These are phyloP conservation scores for Metschnikowia baotianmanensis DNA, from an alignment of 805 yeast genomes.

Conservation along the genomic window DNA sequence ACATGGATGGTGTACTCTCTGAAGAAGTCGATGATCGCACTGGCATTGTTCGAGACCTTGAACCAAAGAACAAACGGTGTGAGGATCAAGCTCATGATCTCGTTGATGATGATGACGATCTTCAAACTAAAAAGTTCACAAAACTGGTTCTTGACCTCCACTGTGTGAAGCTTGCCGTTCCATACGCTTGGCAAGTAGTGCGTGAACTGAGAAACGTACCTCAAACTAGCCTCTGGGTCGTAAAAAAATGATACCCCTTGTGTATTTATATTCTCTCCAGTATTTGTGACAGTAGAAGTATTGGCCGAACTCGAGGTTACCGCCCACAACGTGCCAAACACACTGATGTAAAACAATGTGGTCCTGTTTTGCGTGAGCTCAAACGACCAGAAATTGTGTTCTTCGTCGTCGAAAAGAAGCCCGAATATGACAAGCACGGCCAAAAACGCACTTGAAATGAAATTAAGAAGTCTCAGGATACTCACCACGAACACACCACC, in stretches of 20 bases:
- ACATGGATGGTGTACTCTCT: conserved; percentile 86
- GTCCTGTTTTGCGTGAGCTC: conserved; percentile 82
- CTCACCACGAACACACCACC: conserved; percentile 53
- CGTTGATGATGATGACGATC: conserved; percentile 67
- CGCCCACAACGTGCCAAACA: conserved; percentile 88
- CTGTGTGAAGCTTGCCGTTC: conserved; percentile 83
- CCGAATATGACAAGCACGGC: conserved; percentile 71
- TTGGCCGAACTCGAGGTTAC: conserved; percentile 64
- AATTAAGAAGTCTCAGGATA: conserved; percentile 41
- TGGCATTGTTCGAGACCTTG: conserved; percentile 69
- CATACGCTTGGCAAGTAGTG: conserved; percentile 87
- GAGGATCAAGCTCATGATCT: conserved; percentile 73
- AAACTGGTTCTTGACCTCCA: conserved; percentile 79
- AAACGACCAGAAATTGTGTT: conserved; percentile 72
- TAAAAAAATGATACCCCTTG: conserved; percentile 50
- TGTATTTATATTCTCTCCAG: conserved; percentile 26
- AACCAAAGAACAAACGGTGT: conserved; percentile 92
- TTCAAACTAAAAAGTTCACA: conserved; percentile 74
- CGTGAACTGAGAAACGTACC: conserved; percentile 79
- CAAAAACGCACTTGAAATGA: conserved; percentile 83
- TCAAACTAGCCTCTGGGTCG: conserved; percentile 87
- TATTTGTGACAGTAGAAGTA: conserved; percentile 18
- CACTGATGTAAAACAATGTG: conserved; percentile 81
- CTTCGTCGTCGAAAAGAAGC: conserved; percentile 80
- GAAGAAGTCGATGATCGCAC: conserved; percentile 82